Base-by-base conservation (phyloP, 1,284 basidiomycete species). In the Boletus calvinii region DNA sequence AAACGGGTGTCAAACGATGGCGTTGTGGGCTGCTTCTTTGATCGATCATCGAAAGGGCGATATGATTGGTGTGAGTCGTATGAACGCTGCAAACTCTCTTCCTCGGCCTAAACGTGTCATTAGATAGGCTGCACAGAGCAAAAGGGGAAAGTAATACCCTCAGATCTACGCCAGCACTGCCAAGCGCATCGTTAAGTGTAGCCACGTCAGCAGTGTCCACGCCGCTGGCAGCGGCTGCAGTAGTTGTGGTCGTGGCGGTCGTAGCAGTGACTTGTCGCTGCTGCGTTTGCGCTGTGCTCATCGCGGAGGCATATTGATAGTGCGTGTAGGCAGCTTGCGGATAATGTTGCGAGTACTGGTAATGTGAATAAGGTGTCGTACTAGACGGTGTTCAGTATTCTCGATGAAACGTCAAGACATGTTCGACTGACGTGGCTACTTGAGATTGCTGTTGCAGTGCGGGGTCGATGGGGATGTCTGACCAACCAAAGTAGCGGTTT, bases 121-220 rank as follows among this genome's bases (percentile, higher is more conserved):
- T 44, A 38, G 26, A 32, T 8, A 24, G 5, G 13, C 30, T 30
- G 9, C 7, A 7, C 7, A 43, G 12, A 39, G 38, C 11, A 30
- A 13, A 48, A 36, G 4, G 9, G 31, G 22, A 35, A 29, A 34
- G 20, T 71, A 77, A 57, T 61, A 89, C 89, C 63, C 86, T 74
- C 34, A 92, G 72, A 72, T 92, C 90, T 7, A 92, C 87, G 13
- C 90, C 90, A 12, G 89, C 88, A 62, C 87, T 90, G 6, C 88
- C 90, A 4, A 92, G 70, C 2, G 88, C 90, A 63, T 92, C 90
- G 53, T 90, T 92, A 41, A 92, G 63, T 5, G 85, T 87, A 10
- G 87, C 80, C 35, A 90, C 79, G 62, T 90, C 88, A 1, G 83
- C 71, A 4, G 80, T 84, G 57, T 87, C 85, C 46, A 77, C 70